Evolutionary conservation across 2,329 filamentous ascomycete species (phyloP).

Genomic region (Ampelomyces quisqualis): DNA sequence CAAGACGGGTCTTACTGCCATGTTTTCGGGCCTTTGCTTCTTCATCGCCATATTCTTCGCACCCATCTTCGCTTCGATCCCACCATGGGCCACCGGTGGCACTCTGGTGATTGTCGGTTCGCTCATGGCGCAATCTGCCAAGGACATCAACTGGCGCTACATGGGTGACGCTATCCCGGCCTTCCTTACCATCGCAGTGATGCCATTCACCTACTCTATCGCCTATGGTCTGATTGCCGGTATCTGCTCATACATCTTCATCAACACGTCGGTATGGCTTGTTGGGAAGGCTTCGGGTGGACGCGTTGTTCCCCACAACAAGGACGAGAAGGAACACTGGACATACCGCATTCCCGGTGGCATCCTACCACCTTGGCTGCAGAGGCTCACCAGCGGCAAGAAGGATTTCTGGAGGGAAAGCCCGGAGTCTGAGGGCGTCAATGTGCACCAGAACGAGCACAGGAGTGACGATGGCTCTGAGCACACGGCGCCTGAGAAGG

Average conservation of each 20-base stretch:
- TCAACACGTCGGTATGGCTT: slow-evolving; percentile 71
- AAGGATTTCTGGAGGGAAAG: slow-evolving; percentile 66
- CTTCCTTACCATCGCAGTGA: slow-evolving; percentile 78
- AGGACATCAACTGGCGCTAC: slow-evolving; percentile 84
- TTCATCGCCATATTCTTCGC: slow-evolving; percentile 80
- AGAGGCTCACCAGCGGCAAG: slow-evolving; percentile 64
- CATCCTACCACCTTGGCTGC: slow-evolving; percentile 72
- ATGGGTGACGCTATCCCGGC: slow-evolving; percentile 80
- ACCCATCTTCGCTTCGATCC: slow-evolving; percentile 85
- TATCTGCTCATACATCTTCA: slow-evolving; percentile 71
- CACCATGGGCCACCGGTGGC: slow-evolving; percentile 84
- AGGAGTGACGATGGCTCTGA: slow-evolving; percentile 31
- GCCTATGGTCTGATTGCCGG: slow-evolving; percentile 83
- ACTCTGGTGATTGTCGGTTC: slow-evolving; percentile 86
- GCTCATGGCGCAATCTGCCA: slow-evolving; percentile 77
- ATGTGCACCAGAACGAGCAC: slow-evolving; percentile 17
- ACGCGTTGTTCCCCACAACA: slow-evolving; percentile 71
- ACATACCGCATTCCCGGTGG: slow-evolving; percentile 75
- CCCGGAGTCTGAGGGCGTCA: slow-evolving; percentile 28
- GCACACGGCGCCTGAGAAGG: slow-evolving; percentile 23
- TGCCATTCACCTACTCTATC: slow-evolving; percentile 90
- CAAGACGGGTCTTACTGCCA: slow-evolving; percentile 79
- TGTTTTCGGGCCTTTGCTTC: slow-evolving; percentile 77
- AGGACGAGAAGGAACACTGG: slow-evolving; percentile 77
- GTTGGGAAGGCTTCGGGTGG: slow-evolving; percentile 67